These are phyloP conservation scores for Xylariaceae sp. DNA, from an alignment of 2,329 filamentous ascomycete genomes.

Conservation along the genomic window DNA sequence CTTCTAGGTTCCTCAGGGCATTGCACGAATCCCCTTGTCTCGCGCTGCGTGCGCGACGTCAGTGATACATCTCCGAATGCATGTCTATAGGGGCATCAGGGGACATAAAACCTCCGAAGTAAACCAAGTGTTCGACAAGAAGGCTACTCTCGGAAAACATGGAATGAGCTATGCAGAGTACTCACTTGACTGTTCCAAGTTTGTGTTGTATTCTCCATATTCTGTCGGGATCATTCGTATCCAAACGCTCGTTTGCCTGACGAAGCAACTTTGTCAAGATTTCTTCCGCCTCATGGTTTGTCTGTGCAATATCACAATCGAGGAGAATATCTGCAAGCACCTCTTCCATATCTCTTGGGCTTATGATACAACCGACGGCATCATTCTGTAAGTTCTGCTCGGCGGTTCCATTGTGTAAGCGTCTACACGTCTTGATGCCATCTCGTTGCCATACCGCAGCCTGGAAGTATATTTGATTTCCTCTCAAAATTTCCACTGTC, in stretches of 20 bases:
- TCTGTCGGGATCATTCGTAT: slow-evolving; percentile 17
- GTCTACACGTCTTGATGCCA: slow-evolving; percentile 24
- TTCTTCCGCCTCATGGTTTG: slow-evolving; percentile 20
- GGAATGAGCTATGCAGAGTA: neutral
- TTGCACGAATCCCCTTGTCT: slow-evolving; percentile 18
- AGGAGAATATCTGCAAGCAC: slow-evolving; percentile 27
- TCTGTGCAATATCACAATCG: slow-evolving; percentile 20
- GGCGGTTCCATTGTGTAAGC: slow-evolving; percentile 13
- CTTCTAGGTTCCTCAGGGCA: slow-evolving; percentile 21
- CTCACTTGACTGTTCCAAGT: slow-evolving; percentile 26
- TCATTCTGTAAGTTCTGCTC: slow-evolving; percentile 5
- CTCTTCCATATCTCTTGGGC: slow-evolving; percentile 26
- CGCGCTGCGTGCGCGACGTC: slow-evolving; percentile 1
- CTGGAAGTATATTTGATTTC: slow-evolving; percentile 22
- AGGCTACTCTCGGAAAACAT: neutral
- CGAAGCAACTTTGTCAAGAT: slow-evolving; percentile 22
- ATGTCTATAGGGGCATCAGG: neutral
- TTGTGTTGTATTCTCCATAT: slow-evolving; percentile 28
- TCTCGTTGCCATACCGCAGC: slow-evolving; percentile 25
- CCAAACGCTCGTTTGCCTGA: slow-evolving; percentile 17
- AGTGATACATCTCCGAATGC: neutral
- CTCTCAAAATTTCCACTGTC: slow-evolving; percentile 21
- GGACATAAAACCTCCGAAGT: no score
- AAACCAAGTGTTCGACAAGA: neutral
- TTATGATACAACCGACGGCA: neutral